phyloP scores from a whole-genome alignment of 257 asterid species.

The Solanum pennellii region DNA sequence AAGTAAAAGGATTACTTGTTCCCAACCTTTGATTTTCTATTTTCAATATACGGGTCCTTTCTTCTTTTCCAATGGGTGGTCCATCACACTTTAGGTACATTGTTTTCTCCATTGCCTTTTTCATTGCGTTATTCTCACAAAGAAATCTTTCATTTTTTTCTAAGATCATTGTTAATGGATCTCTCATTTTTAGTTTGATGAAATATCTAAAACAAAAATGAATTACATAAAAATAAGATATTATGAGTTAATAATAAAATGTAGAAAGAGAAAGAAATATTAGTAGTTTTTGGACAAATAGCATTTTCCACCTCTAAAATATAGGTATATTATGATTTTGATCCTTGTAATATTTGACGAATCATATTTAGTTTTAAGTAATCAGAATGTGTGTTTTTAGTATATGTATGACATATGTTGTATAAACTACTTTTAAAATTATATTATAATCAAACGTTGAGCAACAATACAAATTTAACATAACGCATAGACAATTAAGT shows the following conservation, averaged over 20 bases:
- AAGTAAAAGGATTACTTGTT: not conserved
- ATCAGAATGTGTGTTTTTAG: not conserved
- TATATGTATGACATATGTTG: not conserved
- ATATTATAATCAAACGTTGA: not conserved
- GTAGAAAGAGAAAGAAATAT: too few relatives aligned
- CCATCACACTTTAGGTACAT: not conserved
- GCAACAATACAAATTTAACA: not conserved
- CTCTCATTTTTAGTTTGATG: not conserved
- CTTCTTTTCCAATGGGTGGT: not conserved
- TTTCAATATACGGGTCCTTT: not conserved
- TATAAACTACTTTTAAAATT: not conserved
- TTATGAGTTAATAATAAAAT: not conserved
- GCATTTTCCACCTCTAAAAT: too few relatives aligned
- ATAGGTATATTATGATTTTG: too few relatives aligned
- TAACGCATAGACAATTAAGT: not conserved
- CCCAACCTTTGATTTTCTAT: not conserved
- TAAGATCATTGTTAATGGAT: not conserved
- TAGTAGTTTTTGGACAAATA: too few relatives aligned
- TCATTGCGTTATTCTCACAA: too few relatives aligned
- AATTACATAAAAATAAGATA: too few relatives aligned
- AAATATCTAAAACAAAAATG: too few relatives aligned
- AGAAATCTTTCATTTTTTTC: not conserved
- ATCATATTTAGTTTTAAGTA: too few relatives aligned
- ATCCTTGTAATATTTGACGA: too few relatives aligned
- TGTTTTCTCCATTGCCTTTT: not conserved